Evolutionary conservation across 2,329 filamentous ascomycete species (phyloP), one percentile per base, ranked within the genome.

Genomic region (Penicillium sp.): DNA sequence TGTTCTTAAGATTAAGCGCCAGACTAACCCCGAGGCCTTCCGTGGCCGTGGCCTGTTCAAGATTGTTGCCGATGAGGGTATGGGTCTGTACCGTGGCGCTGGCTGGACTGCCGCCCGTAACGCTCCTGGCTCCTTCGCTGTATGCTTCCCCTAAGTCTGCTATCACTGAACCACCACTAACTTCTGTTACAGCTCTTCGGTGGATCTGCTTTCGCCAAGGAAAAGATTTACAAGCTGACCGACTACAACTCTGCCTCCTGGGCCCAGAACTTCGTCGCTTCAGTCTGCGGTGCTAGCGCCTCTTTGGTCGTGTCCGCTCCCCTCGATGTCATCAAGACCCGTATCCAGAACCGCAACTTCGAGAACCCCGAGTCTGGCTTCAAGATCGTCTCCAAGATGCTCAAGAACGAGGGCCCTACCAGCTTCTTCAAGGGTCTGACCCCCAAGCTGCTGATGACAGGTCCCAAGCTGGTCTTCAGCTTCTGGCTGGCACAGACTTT

Each of bases 401-500:
- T 90, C 63, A 90, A 87, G 81, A 85, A 96, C 67, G 94, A 99
- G 78, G 94, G 93, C 22, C 73, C 88, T 56, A 80, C 82, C 16
- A 88, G 89, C 69, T 97, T 99, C 85, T 99, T 99, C 86, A 99
- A 99, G 85, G 94, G 94, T 42, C 79, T 99, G 63, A 89, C 92
- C 48, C 94, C 94, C 61, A 99, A 99, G 88, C 86, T 99, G 63
- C 84, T 99, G 70, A 99, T 99, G 94, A 99, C 94, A 16, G 95
- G 94, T 24, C 94, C 94, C 61, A 99, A 99, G 85, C 84, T 99
- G 59, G 94, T 97, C 61, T 99, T 99, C 82, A 97, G 92, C 59
- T 99, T 99, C 87, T 99, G 94, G 94, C 86, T 99, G 72, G 94
- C 94, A 56, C 94, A 99, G 82, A 97, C 94, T 31, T 82, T 99